A percentile compares a stretch with the other conserved stretches of the same genome.
Conservation (phyloP, 1,284 basidiomycete genomes). For the Rhodotorula sp. region DNA sequence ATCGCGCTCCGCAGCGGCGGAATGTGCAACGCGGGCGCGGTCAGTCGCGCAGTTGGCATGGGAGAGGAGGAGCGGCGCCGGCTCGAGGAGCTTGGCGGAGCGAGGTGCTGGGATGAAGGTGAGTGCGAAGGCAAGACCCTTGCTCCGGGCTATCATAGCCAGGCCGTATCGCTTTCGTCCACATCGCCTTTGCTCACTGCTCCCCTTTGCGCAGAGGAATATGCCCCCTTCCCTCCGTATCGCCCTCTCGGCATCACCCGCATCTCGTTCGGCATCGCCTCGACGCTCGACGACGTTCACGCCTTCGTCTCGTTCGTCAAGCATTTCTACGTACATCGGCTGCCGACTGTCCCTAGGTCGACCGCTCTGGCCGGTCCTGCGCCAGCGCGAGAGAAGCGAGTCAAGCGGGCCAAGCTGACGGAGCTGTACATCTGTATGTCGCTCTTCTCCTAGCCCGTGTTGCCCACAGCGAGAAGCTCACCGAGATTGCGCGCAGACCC, state of each 20-base stretch:
- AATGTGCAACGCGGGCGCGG: constrained; percentile 80
- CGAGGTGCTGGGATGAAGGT: constrained; percentile 40
- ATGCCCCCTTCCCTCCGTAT: constrained; percentile 16
- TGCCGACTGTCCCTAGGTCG: too few species aligned
- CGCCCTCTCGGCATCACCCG: constrained; percentile 31
- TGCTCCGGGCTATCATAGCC: too few species aligned
- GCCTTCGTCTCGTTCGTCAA: constrained; percentile 32
- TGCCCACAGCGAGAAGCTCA: too few species aligned
- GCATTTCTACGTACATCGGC: constrained; percentile 23
- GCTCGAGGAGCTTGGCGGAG: constrained; percentile 10
- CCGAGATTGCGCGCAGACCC: constrained; percentile 25
- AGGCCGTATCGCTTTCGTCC: background rate
- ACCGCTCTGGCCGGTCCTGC: too few species aligned
- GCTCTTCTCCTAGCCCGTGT: background rate
- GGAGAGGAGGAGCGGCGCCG: constrained; percentile 19
- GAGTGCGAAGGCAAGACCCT: too few species aligned
- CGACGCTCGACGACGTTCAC: constrained; percentile 32
- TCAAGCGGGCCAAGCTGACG: constrained; percentile 13
- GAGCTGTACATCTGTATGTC: constrained; percentile 24
- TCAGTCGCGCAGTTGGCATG: constrained; percentile 67
- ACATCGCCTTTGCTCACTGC: too few species aligned
- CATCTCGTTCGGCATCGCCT: constrained; percentile 38
- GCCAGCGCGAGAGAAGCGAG: too few species aligned
- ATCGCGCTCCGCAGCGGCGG: constrained; percentile 77
- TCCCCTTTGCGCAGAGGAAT: constrained; percentile 23